Percentiles rank a stretch among this genome's conserved stretches.
Conservation (phyloP, 352 stramenopile genomes). For the Phytophthora foliorum region DNA sequence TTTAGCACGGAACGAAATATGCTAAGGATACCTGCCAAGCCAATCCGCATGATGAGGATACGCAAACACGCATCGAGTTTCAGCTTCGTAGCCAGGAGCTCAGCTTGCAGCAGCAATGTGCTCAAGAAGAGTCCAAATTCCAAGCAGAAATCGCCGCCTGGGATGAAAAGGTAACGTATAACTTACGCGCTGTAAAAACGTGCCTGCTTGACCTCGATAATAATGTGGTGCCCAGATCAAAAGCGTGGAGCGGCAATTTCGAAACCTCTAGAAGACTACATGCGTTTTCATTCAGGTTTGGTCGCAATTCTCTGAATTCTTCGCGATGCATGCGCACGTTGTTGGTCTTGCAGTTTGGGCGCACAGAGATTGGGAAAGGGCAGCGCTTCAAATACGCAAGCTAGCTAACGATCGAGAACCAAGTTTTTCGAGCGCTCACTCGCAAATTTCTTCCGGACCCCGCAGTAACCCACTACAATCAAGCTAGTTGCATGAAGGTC, state of each 20-base stretch:
- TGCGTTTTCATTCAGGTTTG: not conserved
- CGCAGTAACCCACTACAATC: conserved; percentile 3
- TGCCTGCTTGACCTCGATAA: not conserved
- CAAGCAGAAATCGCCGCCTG: conserved; percentile 35
- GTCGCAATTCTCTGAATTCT: conserved; percentile 21
- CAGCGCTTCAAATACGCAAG: conserved; percentile 19
- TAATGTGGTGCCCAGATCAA: conserved; percentile 31
- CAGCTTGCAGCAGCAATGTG: conserved; percentile 36
- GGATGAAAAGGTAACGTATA: conserved; percentile 42
- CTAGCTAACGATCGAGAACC: conserved; percentile 8
- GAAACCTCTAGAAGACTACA: conserved; percentile 12
- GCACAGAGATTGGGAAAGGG: conserved; percentile 15
- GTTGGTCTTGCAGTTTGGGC: conserved; percentile 4
- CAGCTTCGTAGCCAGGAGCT: conserved; percentile 41
- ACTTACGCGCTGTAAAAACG: not conserved
- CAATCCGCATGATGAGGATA: conserved; percentile 14
- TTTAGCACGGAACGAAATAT: conserved; percentile 37
- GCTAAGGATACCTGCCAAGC: conserved; percentile 18
- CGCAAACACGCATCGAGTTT: conserved; percentile 39
- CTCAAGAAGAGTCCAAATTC: conserved; percentile 37
- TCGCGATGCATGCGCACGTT: not conserved
- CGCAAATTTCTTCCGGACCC: conserved; percentile 9
- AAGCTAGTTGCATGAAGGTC: conserved; percentile 26
- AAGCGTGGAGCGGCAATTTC: conserved; percentile 33
- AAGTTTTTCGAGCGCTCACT: conserved; percentile 19